Evolutionary conservation across 1,284 basidiomycete genomes (phyloP).

Genomic region (Cryptococcus sp.): DNA sequence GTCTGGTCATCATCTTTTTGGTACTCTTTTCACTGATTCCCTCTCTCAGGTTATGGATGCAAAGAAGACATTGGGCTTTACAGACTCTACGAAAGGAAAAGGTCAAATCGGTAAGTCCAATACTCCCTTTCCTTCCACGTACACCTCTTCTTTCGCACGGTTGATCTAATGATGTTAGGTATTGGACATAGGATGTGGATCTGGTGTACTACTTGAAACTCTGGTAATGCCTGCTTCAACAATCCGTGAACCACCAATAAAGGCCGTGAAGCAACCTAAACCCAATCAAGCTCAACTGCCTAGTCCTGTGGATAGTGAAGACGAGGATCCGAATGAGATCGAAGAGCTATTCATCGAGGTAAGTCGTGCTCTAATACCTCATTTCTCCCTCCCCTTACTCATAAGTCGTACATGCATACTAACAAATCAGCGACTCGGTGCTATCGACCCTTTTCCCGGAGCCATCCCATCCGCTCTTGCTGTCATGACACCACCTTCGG

Average conservation of each 20-base stretch:
- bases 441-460: constrained; percentile 39
- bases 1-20: neutral
- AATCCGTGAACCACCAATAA: constrained; percentile 37
- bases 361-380: constrained; percentile 8
- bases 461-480: constrained; percentile 38
- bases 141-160: neutral
- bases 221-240: constrained; percentile 40
- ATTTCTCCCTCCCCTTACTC: neutral
- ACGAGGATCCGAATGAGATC: constrained; percentile 11
- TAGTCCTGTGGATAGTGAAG: constrained; percentile 17
- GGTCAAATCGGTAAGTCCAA: constrained; percentile 32
- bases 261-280: constrained; percentile 4
- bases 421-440: constrained; percentile 37
- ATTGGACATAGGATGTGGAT: constrained; percentile 46
- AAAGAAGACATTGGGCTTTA: constrained; percentile 43
- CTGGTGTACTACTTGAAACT: constrained; percentile 41
- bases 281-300: constrained; percentile 8
- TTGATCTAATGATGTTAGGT: constrained; percentile 18
- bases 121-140: constrained; percentile 1
- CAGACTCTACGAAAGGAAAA: constrained; percentile 38
- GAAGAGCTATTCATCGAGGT: constrained; percentile 40
- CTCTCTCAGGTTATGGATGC: constrained; percentile 39
- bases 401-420: neutral
- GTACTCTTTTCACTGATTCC: too few species aligned
- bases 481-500: constrained; percentile 25